phyloP scores from a whole-genome alignment of 129 eudicot species.

The Lonicera japonica region DNA sequence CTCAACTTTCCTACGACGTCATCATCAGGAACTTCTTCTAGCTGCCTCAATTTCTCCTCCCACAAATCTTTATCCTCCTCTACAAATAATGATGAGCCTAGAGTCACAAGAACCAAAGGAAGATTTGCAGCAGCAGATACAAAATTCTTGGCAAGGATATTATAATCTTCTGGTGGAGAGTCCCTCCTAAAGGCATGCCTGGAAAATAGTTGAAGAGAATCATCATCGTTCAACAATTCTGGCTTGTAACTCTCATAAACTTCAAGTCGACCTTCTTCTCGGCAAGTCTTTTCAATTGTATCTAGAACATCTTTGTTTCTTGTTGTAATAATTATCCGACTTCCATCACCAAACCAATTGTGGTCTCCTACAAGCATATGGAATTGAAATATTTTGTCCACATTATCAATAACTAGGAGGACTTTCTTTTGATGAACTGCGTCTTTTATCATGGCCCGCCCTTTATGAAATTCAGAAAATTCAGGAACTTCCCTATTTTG shows the following conservation, averaged over 20 bases:
- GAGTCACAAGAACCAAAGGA: too few species aligned
- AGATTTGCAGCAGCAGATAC: slow-evolving; percentile 5
- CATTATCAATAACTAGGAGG: neutral
- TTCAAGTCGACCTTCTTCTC: neutral
- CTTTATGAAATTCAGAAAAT: neutral
- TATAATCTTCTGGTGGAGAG: neutral
- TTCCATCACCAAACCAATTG: neutral
- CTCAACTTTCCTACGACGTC: neutral
- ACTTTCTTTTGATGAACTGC: neutral
- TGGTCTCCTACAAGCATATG: neutral
- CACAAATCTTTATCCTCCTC: too few species aligned
- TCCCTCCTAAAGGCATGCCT: slow-evolving; percentile 12
- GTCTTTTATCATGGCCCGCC: neutral
- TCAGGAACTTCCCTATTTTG: too few species aligned
- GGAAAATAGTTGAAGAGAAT: slow-evolving; percentile 10
- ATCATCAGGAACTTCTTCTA: neutral
- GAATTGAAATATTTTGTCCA: neutral
- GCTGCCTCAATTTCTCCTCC: slow-evolving; percentile 3
- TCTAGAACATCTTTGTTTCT: neutral
- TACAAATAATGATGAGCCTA: neutral
- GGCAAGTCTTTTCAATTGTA: neutral
- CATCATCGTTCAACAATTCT: neutral
- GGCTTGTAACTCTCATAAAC: too few species aligned
- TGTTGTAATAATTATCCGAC: neutral
- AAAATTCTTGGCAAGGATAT: neutral